Evolutionary conservation across 176 grass and related monocot species (phyloP).

Genomic region (Zizania latifolia): DNA sequence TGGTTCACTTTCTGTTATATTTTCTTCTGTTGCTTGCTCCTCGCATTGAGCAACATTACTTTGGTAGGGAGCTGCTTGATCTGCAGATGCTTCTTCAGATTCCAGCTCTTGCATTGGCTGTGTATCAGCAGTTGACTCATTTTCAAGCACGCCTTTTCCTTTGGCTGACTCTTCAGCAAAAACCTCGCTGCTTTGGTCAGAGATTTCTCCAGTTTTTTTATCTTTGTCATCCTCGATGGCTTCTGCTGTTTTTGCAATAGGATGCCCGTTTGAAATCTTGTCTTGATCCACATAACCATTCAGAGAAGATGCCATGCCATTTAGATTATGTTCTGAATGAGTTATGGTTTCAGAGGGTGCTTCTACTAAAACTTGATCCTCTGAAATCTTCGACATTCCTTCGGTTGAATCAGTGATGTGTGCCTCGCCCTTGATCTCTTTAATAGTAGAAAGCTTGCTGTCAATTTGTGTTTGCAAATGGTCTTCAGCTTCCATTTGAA

Average conservation of each 20-base stretch:
- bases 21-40: slow-evolving; percentile 29
- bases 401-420: slow-evolving; percentile 20
- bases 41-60: background rate
- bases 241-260: background rate
- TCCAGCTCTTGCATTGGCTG: slow-evolving; percentile 9
- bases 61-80: background rate
- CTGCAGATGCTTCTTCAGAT: slow-evolving; percentile 26
- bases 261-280: slow-evolving; percentile 8
- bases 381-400: slow-evolving; percentile 37
- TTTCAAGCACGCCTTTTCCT: background rate
- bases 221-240: slow-evolving; percentile 3
- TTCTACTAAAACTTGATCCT: slow-evolving; percentile 36
- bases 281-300: slow-evolving; percentile 25
- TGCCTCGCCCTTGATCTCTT: slow-evolving; percentile 10
- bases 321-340: slow-evolving; percentile 30
- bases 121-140: slow-evolving; percentile 18
- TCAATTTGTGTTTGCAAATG: slow-evolving; percentile 25
- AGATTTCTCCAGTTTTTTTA: background rate
- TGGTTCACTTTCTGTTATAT: background rate
- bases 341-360: slow-evolving; percentile 26
- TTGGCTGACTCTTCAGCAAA: background rate
- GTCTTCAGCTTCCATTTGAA: slow-evolving; percentile 30
- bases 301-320: slow-evolving; percentile 18
- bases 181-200: background rate
- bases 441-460: slow-evolving; percentile 17